Conservation (phyloP, 2,329 filamentous ascomycete genomes). For the Zopfia rhizophila region DNA sequence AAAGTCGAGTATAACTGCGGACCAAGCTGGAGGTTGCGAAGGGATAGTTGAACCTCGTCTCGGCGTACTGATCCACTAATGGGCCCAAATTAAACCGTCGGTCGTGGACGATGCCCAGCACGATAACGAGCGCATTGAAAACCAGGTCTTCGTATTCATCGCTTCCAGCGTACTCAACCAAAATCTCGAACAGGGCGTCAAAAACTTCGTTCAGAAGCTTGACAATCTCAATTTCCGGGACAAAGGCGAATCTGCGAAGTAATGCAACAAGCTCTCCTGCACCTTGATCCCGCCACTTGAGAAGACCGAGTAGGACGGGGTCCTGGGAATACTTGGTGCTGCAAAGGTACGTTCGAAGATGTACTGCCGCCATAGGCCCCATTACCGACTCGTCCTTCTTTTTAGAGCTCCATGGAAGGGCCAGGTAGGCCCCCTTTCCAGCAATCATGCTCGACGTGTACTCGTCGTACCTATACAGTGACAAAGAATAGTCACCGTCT, state of each 20-base stretch:
- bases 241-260: conserved; percentile 86
- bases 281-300: conserved; percentile 85
- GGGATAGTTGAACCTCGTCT: conserved; percentile 89
- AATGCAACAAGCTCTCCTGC: conserved; percentile 77
- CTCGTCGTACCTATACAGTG: conserved; percentile 93
- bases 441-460: conserved; percentile 77
- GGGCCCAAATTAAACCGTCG: conserved; percentile 91
- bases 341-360: conserved; percentile 86
- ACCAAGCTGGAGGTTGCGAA: conserved; percentile 90
- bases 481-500: conserved; percentile 82
- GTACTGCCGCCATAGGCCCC: conserved; percentile 81
- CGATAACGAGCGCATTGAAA: conserved; percentile 88
- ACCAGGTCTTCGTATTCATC: conserved; percentile 93
- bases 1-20: conserved; percentile 83
- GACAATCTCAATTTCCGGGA: conserved; percentile 96
- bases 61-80: conserved; percentile 90
- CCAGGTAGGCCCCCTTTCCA: conserved; percentile 88
- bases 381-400: conserved; percentile 78
- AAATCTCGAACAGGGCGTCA: conserved; percentile 87
- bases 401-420: conserved; percentile 81
- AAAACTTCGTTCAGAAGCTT: conserved; percentile 92
- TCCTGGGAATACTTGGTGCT: conserved; percentile 97
- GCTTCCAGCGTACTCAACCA: conserved; percentile 90
- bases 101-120: conserved; percentile 93
- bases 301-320: conserved; percentile 80